These are phyloP conservation scores for Euphorbia peplus DNA, from an alignment of 345 rosid species.

Conservation along the genomic window DNA sequence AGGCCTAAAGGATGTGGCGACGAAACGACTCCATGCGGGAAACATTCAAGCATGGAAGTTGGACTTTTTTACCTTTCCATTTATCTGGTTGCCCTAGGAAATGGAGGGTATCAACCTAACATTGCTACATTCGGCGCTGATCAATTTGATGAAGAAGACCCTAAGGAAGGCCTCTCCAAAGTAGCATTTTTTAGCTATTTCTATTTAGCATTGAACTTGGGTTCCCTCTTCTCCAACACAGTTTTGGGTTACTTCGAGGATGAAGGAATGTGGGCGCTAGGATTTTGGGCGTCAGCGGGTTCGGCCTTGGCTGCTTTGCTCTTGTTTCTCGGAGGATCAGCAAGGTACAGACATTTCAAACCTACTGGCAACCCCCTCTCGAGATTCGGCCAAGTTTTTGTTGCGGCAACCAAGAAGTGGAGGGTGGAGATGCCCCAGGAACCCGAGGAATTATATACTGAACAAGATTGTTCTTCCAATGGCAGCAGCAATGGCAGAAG, in stretches of 20 bases:
- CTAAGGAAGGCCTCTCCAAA: slow-evolving; percentile 78
- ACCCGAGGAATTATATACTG: slow-evolving; percentile 46
- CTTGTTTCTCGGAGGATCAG: slow-evolving; percentile 70
- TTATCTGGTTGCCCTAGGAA: slow-evolving; percentile 84
- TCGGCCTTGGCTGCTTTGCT: slow-evolving; percentile 76
- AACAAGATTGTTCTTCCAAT: slow-evolving; percentile 35
- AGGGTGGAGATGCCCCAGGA: slow-evolving; percentile 38
- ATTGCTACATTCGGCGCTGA: slow-evolving; percentile 97
- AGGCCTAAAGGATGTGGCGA: slow-evolving; percentile 86
- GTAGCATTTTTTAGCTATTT: slow-evolving; percentile 96
- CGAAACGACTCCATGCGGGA: slow-evolving; percentile 56
- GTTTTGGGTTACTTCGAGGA: slow-evolving; percentile 87
- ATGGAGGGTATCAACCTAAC: slow-evolving; percentile 98
- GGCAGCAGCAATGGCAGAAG: slow-evolving; percentile 59
- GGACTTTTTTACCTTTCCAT: slow-evolving; percentile 79
- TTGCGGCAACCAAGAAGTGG: slow-evolving; percentile 78
- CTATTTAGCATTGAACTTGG: slow-evolving; percentile 87
- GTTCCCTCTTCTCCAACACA: slow-evolving; percentile 95
- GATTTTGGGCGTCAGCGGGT: slow-evolving; percentile 89
- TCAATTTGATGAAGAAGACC: slow-evolving; percentile 90
- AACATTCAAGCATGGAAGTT: slow-evolving; percentile 66
- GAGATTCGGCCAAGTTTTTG: slow-evolving; percentile 77
- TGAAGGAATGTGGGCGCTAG: slow-evolving; percentile 89
- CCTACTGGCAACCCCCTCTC: slow-evolving; percentile 88
- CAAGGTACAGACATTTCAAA: slow-evolving; percentile 76